Evolutionary conservation across 495 filamentous ascomycete genomes (phyloP).

Genomic region (Poronia punctata): DNA sequence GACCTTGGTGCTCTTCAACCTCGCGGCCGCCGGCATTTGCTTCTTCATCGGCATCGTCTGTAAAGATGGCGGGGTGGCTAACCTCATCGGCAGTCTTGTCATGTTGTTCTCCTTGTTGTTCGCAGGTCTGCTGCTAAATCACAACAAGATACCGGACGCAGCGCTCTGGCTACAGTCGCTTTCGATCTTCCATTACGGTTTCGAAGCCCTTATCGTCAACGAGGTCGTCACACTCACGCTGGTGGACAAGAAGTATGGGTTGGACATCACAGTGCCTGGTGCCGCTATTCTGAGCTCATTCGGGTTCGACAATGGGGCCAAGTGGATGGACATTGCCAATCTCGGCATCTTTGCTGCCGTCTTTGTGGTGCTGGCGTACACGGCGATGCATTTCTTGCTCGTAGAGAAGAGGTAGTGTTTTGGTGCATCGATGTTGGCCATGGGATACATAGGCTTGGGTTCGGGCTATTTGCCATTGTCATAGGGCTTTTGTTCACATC

Average conservation of each 20-base stretch:
- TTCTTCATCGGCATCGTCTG: constrained; percentile 95
- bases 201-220: constrained; percentile 95
- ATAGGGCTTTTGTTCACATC: too few relatives aligned
- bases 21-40: constrained; percentile 87
- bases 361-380: constrained; percentile 85
- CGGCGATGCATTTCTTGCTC: constrained; percentile 86
- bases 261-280: constrained; percentile 94
- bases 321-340: constrained; percentile 80
- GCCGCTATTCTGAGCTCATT: constrained; percentile 91
- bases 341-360: constrained; percentile 72
- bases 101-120: constrained; percentile 98
- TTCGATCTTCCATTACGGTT: constrained; percentile 99
- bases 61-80: constrained; percentile 86
- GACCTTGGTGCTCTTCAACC: constrained; percentile 89
- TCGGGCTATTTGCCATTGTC: too few relatives aligned
- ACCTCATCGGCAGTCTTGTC: constrained; percentile 87
- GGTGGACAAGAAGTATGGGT: constrained; percentile 85
- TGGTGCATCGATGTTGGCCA: too few relatives aligned
- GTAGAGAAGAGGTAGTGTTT: constrained; percentile 72
- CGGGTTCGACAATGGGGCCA: constrained; percentile 75
- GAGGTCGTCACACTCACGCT: constrained; percentile 89
- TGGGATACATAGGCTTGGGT: too few relatives aligned
- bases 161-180: constrained; percentile 87
- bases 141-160: constrained; percentile 77
- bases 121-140: constrained; percentile 87